phyloP scores from a whole-genome alignment of 345 rosid species.

The Theobroma cacao region DNA sequence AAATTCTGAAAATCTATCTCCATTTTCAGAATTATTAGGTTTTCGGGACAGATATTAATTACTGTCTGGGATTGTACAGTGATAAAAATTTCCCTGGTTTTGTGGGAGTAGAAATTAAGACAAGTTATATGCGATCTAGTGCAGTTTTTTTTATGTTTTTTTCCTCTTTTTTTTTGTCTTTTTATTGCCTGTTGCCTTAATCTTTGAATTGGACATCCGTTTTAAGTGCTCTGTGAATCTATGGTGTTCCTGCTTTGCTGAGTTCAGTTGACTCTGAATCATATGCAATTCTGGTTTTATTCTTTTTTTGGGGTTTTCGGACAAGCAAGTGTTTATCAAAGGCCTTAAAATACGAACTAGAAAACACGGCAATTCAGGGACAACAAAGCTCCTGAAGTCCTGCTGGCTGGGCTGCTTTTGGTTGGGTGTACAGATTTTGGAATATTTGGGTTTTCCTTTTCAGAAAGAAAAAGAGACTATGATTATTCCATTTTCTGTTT shows the following conservation, averaged over 20 bases:
- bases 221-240: background rate
- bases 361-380: background rate
- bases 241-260: background rate
- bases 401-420: too few relatives aligned
- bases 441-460: background rate
- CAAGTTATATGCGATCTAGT: background rate
- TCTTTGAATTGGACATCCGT: background rate
- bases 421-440: background rate
- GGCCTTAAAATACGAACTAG: background rate
- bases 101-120: background rate
- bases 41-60: background rate
- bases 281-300: background rate
- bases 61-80: slow-evolving; percentile 4
- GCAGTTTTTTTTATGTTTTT: background rate
- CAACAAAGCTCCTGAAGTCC: background rate
- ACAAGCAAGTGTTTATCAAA: background rate
- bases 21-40: background rate
- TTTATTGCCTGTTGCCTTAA: background rate
- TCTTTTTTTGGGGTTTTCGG: background rate
- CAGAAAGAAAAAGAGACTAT: background rate
- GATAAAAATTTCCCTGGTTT: background rate
- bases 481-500: background rate
- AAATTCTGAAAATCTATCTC: slow-evolving; percentile 5
- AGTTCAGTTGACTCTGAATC: background rate
- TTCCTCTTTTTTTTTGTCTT: background rate